Evolutionary conservation across 768 basidiomycete species (phyloP), one percentile per base, ranked within the genome.

Genomic region (Boletus edulis): DNA sequence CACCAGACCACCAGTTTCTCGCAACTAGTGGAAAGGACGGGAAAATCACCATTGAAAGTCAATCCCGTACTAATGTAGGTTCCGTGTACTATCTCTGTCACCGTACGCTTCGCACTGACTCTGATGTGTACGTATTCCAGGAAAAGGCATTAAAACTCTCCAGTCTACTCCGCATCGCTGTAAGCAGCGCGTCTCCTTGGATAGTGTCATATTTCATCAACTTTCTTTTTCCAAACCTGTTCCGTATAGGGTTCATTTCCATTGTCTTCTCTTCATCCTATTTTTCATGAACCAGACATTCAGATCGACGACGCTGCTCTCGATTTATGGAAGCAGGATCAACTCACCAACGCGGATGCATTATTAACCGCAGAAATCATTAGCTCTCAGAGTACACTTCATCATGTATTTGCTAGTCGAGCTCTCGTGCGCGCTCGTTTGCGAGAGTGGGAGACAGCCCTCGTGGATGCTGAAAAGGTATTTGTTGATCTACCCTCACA

Each of bases 361-460:
- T n/a, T 41, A 8, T 14, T 50, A 38, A 35, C 29, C 3, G 37
- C 37, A 9, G 44, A 31, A 27, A 22, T 35, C 24, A 2, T 3
- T 4, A 14, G 1, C 12, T 17, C 29, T 10, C 31, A 4, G 18
- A 15, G 20, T 5, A 4, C 38, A 9, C 11, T 3, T 4, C 31
- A 53, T 14, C 38, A 47, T 39, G 10, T 27, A 13, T 31, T 54
- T 17, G 52, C 52, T n/a, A 29, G 18, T 46, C 45, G 49, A 24
- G 54, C 57, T 1, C 38, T 58, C 18, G 29, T 55, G 5, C 11
- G 49, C n/a, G 17, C 49, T 18, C 57, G 32, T n/a, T 17, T 55
- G 20, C 15, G 12, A 37, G 8, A 35, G 11, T 46, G 44, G 49
- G 50, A 42, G 24, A 17, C 17, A 8, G 51, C 51, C 13, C 35